phyloP scores from a whole-genome alignment of 2,329 filamentous ascomycete species.

The Beauveria bassiana region DNA sequence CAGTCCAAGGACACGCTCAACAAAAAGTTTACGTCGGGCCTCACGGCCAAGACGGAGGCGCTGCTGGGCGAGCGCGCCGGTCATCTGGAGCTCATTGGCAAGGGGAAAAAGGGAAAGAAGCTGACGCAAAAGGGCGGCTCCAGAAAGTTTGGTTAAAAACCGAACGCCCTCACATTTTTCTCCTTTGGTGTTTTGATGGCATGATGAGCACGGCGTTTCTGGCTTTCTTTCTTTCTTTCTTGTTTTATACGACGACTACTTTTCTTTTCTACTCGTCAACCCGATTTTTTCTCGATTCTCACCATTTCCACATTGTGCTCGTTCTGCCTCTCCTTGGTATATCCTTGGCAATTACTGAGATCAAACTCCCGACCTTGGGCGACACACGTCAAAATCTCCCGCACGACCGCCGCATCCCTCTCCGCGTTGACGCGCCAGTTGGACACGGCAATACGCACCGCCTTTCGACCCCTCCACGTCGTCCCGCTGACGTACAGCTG shows the following conservation, averaged over 20 bases:
- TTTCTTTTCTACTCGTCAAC: no score
- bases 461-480: conserved; percentile 63
- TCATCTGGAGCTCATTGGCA: conserved; percentile 52
- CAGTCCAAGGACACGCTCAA: conserved; percentile 43
- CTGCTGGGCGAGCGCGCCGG: conserved; percentile 52
- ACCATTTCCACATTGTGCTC: not conserved
- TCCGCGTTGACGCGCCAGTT: conserved; percentile 73
- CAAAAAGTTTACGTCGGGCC: conserved; percentile 47
- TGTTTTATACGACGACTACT: not conserved
- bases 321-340: not conserved
- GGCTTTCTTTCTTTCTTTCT: not conserved
- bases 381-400: conserved; percentile 50
- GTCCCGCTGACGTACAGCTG: conserved; percentile 81
- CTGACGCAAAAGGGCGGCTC: conserved; percentile 39
- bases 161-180: not conserved
- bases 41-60: conserved; percentile 47
- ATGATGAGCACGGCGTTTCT: conserved; percentile 4
- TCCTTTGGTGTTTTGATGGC: not conserved
- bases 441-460: conserved; percentile 75
- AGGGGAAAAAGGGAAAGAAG: conserved; percentile 42
- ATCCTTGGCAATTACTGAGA: conserved; percentile 13
- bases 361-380: conserved; percentile 26
- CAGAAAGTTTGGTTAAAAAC: conserved; percentile 46
- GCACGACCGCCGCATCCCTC: conserved; percentile 59
- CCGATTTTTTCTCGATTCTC: not conserved